Percentiles rank a stretch among this genome's conserved stretches.
These are phyloP conservation scores for Diaporthe vexans DNA, from an alignment of 2,329 filamentous ascomycete species.

Conservation along the genomic window DNA sequence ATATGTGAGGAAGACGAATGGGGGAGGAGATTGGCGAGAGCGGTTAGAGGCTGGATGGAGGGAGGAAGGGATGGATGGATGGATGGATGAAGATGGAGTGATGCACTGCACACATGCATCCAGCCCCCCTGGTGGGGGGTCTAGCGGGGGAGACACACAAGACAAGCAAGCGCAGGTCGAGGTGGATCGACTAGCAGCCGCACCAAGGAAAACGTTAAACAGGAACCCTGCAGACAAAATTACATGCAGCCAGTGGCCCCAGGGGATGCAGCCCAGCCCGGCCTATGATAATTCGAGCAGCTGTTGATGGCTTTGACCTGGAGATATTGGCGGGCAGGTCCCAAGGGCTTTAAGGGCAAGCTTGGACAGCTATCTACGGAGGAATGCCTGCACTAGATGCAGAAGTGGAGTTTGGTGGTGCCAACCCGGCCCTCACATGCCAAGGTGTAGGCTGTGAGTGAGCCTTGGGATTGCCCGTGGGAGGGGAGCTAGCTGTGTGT, in stretches of 20 bases:
- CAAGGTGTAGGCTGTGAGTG: neutral
- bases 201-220: slow-evolving; percentile 34
- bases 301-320: neutral
- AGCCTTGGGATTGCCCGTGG: too few species aligned
- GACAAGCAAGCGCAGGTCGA: slow-evolving; percentile 10
- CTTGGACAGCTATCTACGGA: neutral
- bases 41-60: slow-evolving; percentile 31
- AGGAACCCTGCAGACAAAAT: slow-evolving; percentile 30
- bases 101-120: neutral
- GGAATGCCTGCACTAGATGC: neutral
- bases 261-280: neutral
- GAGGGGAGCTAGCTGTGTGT: too few species aligned
- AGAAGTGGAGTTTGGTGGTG: too few species aligned
- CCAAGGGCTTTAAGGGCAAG: neutral
- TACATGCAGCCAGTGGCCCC: slow-evolving; percentile 6
- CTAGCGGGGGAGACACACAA: neutral
- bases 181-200: slow-evolving; percentile 32
- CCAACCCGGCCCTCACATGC: neutral
- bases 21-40: slow-evolving; percentile 35
- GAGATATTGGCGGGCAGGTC: neutral
- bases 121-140: slow-evolving; percentile 23
- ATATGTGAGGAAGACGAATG: slow-evolving; percentile 30
- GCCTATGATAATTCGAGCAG: slow-evolving; percentile 5
- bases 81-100: slow-evolving; percentile 5
- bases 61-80: slow-evolving; percentile 23